phyloP scores from a whole-genome alignment of 2,329 filamentous ascomycete genomes.

The Scedosporium minutisporum region DNA sequence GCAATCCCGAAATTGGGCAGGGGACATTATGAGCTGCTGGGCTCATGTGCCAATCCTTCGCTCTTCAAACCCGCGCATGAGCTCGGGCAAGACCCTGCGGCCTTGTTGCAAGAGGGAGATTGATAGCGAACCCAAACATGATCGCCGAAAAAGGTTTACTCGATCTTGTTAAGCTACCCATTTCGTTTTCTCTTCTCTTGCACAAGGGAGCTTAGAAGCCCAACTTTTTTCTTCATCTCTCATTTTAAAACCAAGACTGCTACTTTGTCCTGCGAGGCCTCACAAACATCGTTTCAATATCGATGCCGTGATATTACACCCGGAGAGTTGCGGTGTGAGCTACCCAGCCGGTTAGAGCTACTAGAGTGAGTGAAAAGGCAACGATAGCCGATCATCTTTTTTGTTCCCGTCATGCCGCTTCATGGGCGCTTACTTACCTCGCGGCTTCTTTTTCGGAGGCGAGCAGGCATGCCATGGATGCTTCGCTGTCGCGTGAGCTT shows the following conservation, averaged over 20 bases:
- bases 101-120: neutral
- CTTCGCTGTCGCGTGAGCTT: neutral
- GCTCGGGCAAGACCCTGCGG: neutral
- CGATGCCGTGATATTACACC: neutral
- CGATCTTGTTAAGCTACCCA: too few species aligned
- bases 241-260: neutral
- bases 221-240: too few species aligned
- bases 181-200: too few species aligned
- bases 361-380: neutral
- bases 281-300: neutral
- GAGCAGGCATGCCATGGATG: neutral
- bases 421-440: neutral
- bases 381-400: neutral
- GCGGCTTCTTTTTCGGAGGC: neutral
- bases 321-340: neutral
- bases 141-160: neutral
- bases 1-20: neutral
- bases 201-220: neutral
- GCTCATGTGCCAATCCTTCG: neutral
- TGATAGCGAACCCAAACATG: slow-evolving; percentile 4
- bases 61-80: neutral
- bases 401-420: neutral
- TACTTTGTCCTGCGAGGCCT: neutral
- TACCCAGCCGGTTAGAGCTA: neutral
- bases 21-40: neutral